These are phyloP conservation scores for Cymbidium sinense DNA, from an alignment of 106 monocot genomes.

Conservation along the genomic window DNA sequence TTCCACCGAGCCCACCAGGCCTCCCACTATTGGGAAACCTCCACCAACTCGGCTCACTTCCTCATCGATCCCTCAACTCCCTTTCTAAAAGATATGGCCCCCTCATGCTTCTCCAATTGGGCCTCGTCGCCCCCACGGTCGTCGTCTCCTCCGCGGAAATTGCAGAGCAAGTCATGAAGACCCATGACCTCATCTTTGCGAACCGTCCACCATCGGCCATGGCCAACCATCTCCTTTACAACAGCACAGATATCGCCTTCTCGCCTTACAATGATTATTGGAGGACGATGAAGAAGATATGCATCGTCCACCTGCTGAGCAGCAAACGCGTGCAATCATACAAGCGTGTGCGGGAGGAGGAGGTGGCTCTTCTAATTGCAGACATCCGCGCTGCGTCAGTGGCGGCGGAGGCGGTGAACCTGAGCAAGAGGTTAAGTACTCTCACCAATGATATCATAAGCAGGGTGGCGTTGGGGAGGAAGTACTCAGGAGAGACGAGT, in stretches of 20 bases:
- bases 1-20: neutral
- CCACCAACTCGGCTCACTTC: slow-evolving; percentile 9
- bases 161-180: slow-evolving; percentile 15
- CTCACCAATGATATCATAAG: slow-evolving; percentile 16
- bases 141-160: slow-evolving; percentile 18
- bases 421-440: slow-evolving; percentile 10
- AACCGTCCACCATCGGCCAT: neutral
- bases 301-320: slow-evolving; percentile 17
- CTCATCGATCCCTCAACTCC: slow-evolving; percentile 9
- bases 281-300: slow-evolving; percentile 16
- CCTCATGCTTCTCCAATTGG: slow-evolving; percentile 13
- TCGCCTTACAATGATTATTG: slow-evolving; percentile 24
- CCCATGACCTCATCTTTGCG: slow-evolving; percentile 10
- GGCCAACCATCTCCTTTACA: neutral
- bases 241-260: slow-evolving; percentile 2
- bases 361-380: neutral
- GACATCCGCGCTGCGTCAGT: neutral
- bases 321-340: slow-evolving; percentile 12
- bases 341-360: slow-evolving; percentile 13
- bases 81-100: slow-evolving; percentile 20
- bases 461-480: slow-evolving; percentile 24
- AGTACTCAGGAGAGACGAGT: neutral
- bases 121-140: slow-evolving; percentile 4
- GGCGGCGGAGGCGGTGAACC: slow-evolving; percentile 4
- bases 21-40: slow-evolving; percentile 21